These are phyloP conservation scores for Acanthamoeba castellanii DNA, from an alignment of 208 protist genomes.

Conservation along the genomic window DNA sequence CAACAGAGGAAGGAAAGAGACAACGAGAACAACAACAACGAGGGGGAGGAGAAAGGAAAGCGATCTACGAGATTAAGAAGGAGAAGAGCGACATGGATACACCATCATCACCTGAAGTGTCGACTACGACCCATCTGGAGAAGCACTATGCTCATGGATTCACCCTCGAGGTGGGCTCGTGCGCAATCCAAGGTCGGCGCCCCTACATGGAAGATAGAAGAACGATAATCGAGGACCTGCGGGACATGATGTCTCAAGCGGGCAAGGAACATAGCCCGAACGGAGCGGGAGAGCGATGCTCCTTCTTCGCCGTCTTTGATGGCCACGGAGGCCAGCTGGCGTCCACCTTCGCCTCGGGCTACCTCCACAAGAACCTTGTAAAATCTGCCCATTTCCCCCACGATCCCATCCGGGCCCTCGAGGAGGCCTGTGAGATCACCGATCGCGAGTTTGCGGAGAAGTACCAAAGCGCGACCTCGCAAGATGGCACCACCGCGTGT, in stretches of 20 bases:
- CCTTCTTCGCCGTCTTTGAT: slow-evolving; percentile 74
- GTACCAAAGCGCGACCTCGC: slow-evolving; percentile 37
- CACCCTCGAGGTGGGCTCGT: slow-evolving; percentile 48
- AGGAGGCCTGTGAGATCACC: slow-evolving; percentile 68
- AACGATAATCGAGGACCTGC: slow-evolving; percentile 51
- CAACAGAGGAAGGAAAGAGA: not conserved
- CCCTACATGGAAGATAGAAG: slow-evolving; percentile 74
- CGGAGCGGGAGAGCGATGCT: slow-evolving; percentile 35
- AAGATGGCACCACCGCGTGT: slow-evolving; percentile 71
- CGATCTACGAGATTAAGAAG: not conserved
- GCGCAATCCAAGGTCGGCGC: slow-evolving; percentile 56
- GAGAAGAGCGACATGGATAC: not conserved
- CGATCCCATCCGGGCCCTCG: slow-evolving; percentile 35
- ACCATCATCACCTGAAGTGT: not conserved
- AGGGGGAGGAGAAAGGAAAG: not conserved
- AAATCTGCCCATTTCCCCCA: slow-evolving; percentile 48
- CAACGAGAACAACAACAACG: not conserved
- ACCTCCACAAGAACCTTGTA: slow-evolving; percentile 66
- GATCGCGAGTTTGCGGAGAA: slow-evolving; percentile 57
- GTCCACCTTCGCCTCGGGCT: slow-evolving; percentile 60
- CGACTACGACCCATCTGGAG: not conserved
- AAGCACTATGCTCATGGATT: slow-evolving; percentile 40
- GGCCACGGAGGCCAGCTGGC: slow-evolving; percentile 69
- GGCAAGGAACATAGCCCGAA: slow-evolving; percentile 4
- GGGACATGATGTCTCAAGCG: not conserved